Evolutionary conservation across 2,329 filamentous ascomycete species (phyloP), one percentile per base, ranked within the genome.

Genomic region (Botrytis porri): DNA sequence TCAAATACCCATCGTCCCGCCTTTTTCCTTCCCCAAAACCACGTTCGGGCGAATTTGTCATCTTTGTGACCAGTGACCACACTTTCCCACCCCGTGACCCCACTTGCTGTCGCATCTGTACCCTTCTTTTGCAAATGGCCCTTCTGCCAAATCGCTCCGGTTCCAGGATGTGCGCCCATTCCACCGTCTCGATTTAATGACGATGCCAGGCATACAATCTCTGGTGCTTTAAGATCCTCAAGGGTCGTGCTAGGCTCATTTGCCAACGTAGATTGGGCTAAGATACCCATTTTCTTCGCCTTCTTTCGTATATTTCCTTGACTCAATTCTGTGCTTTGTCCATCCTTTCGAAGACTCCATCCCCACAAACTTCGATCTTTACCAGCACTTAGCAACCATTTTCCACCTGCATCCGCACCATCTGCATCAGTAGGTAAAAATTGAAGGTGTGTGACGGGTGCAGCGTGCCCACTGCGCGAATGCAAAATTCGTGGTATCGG

Each of bases 1-100:
- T 93, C 90, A 77, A 99, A 93, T 0, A 93, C 92, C 96, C 96
- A 99, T 75, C 96, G 88, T 18, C 96, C 96, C 66, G 96, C 95
- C 78, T 92, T 90, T 83, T 97, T 98, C 73, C 94, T 91, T 9
- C 95, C 96, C 95, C 96, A 98, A 83, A 98, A 98, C 96, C 96
- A 99, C 1, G 96, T 98, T 70, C 96, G 89, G 29, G 94, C 96
- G 80, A 89, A 93, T 62, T 90, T 88, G 79, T 98, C 95, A 69
- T 92, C 89, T 79, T 91, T 91, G 81, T 99, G 97, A 16, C 94
- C 95, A 6, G 96, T 99, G 3, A 99, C 89, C 10, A 99, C 90
- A 80, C 95, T 98, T 82, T 99, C 97, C 96, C 96, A 99, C 1
- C 96, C 96, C 4, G 95, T 97, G 84, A 90, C 90, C 65, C 90